Base-by-base conservation (phyloP, 257 asterid species). In the Cruciata laevipes region DNA sequence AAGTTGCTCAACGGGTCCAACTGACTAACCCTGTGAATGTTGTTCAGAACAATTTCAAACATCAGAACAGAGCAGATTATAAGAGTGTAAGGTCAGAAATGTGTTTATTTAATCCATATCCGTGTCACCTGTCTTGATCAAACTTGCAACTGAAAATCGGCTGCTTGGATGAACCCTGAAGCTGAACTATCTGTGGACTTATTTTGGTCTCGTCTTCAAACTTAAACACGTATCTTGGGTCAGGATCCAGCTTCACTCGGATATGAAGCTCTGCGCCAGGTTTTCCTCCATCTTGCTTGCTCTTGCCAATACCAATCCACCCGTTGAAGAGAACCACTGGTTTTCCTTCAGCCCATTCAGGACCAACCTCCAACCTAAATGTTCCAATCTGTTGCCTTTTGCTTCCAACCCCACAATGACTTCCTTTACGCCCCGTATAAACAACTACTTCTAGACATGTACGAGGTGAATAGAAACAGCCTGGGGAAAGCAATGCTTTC, bases 101-200 rank as follows among this genome's bases (percentile, higher is more conserved):
- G 61, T 44, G 56, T 31, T 16, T 33, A 66, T 35, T 62, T 7
- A 37, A 37, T 10, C n/a, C 62, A 44, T 69, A 25, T 57, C 53
- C 21, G 33, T 3, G 49, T 87, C 71, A 91, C 98, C 98, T 86
- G 87, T 93, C 98, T 73, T 69, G 86, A 77, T 81, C 90, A 76
- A 89, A 93, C 87, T 83, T 86, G 97, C 97, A 90, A 85, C 97
- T 93, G 80, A 93, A 90, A 77, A 93, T 93, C 31, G 97, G 95
- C 81, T 93, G 99, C 69, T 82, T 85, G 57, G 78, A 80, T 23
- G 78, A 74, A 56, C 99, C 99, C 76, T 86, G 99, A 68, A 86
- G 95, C 85, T 93, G 97, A 73, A 93, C 99, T 69, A 89, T 69
- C 63, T 88, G 96, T 2, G 99, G 97, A 73, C 95, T 90, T 30